phyloP scores from a whole-genome alignment of 345 rosid species.

The Aquilaria sinensis region DNA sequence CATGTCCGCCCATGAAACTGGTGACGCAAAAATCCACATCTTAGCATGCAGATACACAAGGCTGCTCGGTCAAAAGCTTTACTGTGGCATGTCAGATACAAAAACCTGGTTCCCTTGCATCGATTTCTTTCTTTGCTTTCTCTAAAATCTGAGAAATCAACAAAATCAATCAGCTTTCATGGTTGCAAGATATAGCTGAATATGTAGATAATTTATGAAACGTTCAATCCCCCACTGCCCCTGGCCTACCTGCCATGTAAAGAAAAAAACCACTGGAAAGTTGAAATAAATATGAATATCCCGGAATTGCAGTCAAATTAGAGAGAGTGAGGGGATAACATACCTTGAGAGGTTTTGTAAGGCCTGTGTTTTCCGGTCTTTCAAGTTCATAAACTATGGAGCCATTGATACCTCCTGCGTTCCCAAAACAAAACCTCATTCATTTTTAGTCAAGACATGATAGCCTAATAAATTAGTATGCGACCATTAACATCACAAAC shows the following conservation, averaged over 20 bases:
- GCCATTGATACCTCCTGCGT: constrained; percentile 89
- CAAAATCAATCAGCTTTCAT: too few relatives aligned
- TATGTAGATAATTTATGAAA: too few relatives aligned
- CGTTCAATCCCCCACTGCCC: too few relatives aligned
- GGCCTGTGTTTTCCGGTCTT: constrained; percentile 88
- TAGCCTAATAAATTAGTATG: background rate
- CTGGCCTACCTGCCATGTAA: too few relatives aligned
- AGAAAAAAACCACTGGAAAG: background rate
- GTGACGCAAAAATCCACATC: constrained; percentile 20
- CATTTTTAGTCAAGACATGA: background rate
- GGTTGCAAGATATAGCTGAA: too few relatives aligned
- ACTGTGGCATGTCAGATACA: constrained; percentile 9
- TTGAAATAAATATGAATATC: background rate
- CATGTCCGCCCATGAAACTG: constrained; percentile 97
- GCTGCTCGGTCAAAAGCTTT: constrained; percentile 11
- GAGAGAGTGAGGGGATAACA: constrained; percentile 4
- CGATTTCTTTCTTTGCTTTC: constrained; percentile 73
- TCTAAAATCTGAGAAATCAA: constrained; percentile 57
- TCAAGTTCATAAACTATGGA: constrained; percentile 81
- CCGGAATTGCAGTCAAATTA: background rate
- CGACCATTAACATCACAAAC: background rate
- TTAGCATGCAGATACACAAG: constrained; percentile 16
- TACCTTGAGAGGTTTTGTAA: constrained; percentile 76
- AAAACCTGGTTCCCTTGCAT: constrained; percentile 59
- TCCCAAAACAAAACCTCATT: background rate